Evolutionary conservation across 345 rosid species (phyloP).

Genomic region (Luvunga scandens): DNA sequence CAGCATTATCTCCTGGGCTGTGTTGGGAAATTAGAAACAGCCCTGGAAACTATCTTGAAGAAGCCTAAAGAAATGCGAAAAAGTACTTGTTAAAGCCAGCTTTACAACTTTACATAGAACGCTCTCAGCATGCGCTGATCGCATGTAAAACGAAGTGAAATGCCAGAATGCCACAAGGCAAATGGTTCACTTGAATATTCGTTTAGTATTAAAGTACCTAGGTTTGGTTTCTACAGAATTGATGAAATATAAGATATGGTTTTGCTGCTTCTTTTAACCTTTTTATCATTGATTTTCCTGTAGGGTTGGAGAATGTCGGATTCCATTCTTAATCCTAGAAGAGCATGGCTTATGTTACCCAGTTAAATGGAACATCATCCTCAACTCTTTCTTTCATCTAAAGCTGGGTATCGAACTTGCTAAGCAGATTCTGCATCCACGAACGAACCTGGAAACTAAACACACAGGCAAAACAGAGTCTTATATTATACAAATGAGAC

Average conservation of each 20-base stretch:
- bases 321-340: conserved; percentile 84
- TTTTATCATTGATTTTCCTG: conserved; percentile 7
- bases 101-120: not conserved
- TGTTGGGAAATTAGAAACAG: not conserved
- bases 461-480: not conserved
- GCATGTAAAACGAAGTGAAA: not conserved
- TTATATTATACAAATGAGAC: not conserved
- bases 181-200: not conserved
- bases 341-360: conserved; percentile 57
- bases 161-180: not conserved
- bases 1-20: no score
- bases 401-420: conserved; percentile 3
- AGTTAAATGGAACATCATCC: conserved; percentile 11
- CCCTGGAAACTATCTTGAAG: not conserved
- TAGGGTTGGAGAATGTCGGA: conserved; percentile 99
- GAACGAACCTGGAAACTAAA: not conserved
- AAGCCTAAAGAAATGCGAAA: not conserved
- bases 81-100: not conserved
- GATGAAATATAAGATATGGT: not conserved
- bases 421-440: not conserved
- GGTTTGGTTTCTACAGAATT: not conserved
- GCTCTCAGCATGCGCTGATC: not conserved
- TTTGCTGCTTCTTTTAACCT: not conserved
- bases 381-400: no score
- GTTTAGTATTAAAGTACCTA: not conserved